Conservation (phyloP, 2,329 filamentous ascomycete genomes). For the Zopfia rhizophila region DNA sequence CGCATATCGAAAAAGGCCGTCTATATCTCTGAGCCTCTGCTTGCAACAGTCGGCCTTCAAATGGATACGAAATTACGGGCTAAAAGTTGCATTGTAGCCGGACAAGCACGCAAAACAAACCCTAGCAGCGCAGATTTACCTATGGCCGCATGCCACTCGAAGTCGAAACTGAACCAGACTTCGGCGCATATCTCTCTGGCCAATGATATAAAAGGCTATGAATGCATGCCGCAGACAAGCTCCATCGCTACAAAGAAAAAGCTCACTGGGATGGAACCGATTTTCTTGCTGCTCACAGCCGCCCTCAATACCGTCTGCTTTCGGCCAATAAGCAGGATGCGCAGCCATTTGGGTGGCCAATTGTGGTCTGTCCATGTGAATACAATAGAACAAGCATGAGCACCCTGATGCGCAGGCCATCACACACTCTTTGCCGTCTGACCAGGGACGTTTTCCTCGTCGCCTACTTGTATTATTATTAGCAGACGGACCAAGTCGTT, state of each 20-base stretch:
- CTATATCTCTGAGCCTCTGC: conserved; percentile 19
- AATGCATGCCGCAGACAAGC: conserved; percentile 41
- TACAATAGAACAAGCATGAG: too few species aligned
- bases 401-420: conserved; percentile 39
- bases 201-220: conserved; percentile 33
- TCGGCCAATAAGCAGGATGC: conserved; percentile 41
- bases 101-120: conserved; percentile 29
- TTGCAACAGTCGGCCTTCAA: conserved; percentile 20
- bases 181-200: conserved; percentile 44
- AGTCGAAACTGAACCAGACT: conserved; percentile 42
- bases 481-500: conserved; percentile 20
- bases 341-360: conserved; percentile 34
- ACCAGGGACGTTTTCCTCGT: conserved; percentile 22
- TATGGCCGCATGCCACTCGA: conserved; percentile 36
- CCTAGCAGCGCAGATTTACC: conserved; percentile 24
- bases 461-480: conserved; percentile 30
- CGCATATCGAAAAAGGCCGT: too few species aligned
- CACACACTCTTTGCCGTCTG: conserved; percentile 14
- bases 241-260: conserved; percentile 24
- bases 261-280: conserved; percentile 27
- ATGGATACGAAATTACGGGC: too few species aligned
- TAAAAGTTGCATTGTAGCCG: conserved; percentile 29
- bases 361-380: conserved; percentile 35
- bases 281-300: conserved; percentile 33
- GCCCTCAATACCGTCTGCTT: conserved; percentile 30